A percentile compares a stretch with the other conserved stretches of the same genome.
These are phyloP conservation scores for Citrus maxima DNA, from an alignment of 345 rosid species.

Conservation along the genomic window DNA sequence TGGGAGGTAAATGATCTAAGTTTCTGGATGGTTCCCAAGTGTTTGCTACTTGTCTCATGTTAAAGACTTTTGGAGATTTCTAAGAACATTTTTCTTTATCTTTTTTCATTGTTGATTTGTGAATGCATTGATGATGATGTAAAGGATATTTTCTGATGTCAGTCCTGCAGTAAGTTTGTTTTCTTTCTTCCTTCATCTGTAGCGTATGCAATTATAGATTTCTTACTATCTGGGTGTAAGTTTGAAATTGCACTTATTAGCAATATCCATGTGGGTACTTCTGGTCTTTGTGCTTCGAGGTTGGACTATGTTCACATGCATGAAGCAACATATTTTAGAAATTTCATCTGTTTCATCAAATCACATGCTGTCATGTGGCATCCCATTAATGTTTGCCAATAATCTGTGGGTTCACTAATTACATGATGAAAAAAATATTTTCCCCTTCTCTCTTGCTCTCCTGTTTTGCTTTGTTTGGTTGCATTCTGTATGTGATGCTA, in stretches of 20 bases:
- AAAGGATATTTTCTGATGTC: not conserved
- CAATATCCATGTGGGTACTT: not conserved
- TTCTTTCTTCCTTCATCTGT: not conserved
- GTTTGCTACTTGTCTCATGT: conserved; percentile 6
- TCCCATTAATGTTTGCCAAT: not conserved
- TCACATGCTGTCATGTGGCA: not conserved
- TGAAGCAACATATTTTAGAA: not conserved
- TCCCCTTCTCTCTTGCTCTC: not conserved
- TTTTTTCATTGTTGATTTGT: conserved; percentile 1
- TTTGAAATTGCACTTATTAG: not conserved
- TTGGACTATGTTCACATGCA: not conserved
- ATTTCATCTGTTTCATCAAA: not conserved
- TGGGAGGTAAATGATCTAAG: conserved; percentile 74
- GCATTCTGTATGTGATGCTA: not conserved
- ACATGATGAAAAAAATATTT: not conserved
- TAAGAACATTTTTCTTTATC: not conserved
- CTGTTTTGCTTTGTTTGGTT: not conserved
- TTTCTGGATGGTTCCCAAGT: not conserved
- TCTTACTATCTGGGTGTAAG: not conserved
- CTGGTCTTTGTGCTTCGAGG: not conserved
- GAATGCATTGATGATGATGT: not conserved
- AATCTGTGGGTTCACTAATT: not conserved
- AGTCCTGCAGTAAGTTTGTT: not conserved
- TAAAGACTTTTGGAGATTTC: conserved; percentile 1
- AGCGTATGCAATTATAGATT: not conserved